Conservation (phyloP, 2,329 filamentous ascomycete genomes). For the Orbilia brochopaga region DNA sequence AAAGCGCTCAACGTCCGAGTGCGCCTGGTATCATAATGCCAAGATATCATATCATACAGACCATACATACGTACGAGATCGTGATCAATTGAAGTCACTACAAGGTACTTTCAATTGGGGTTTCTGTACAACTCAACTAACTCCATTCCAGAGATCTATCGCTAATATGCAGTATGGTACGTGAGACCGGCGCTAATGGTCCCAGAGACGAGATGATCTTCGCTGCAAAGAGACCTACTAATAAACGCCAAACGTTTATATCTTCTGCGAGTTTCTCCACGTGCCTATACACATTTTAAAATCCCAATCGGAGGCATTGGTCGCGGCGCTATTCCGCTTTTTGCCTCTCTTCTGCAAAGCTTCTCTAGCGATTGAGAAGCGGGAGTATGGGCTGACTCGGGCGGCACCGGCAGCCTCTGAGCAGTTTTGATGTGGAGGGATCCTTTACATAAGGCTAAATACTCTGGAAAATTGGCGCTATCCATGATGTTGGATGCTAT, state of each 20-base stretch:
- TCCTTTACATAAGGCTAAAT: slow-evolving; percentile 35
- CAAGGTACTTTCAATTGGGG: too few species aligned
- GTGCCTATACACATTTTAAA: slow-evolving; percentile 42
- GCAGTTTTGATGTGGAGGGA: not conserved
- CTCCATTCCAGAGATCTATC: too few species aligned
- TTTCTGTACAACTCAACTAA: too few species aligned
- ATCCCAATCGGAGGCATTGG: slow-evolving; percentile 43
- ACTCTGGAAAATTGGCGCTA: too few species aligned
- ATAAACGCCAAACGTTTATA: slow-evolving; percentile 48
- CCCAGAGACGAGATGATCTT: too few species aligned
- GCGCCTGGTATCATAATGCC: not conserved
- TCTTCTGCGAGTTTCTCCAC: slow-evolving; percentile 27
- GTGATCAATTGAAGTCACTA: too few species aligned
- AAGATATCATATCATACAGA: too few species aligned
- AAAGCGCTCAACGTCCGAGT: not conserved
- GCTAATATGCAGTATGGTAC: too few species aligned
- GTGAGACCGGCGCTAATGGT: too few species aligned
- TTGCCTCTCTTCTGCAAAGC: slow-evolving; percentile 2
- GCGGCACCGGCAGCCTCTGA: not conserved
- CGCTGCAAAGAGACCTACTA: not conserved
- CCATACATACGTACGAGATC: too few species aligned
- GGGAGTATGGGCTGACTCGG: too few species aligned
- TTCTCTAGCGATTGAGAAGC: too few species aligned
- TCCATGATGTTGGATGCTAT: not conserved
- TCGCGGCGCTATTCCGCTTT: slow-evolving; percentile 23